Base-by-base conservation (phyloP, 768 basidiomycete species). In the Naganishia onofrii region DNA sequence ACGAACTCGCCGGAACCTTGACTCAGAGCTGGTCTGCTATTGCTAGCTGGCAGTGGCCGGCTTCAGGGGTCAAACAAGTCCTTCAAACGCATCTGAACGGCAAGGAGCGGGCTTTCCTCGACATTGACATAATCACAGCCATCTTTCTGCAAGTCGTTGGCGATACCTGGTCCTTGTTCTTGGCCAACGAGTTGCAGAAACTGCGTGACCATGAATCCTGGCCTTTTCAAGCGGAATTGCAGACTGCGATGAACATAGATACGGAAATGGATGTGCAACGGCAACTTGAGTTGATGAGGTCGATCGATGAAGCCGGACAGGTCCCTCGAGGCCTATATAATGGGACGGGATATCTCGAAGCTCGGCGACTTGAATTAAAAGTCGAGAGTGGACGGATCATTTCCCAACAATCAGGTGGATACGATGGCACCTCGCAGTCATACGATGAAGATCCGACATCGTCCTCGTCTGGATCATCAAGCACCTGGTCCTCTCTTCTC, bases 51-150 rank as follows among this genome's bases (percentile, higher is more conserved):
- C 51, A 67, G 2, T 67, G 66, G 66, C 66, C 66, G 4, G 23
- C 36, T 26, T 31, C 51, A n/a, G 66, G 66, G 5, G 36, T 67
- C 32, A 32, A 36, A 52, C 23, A 42, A n/a, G 29, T 28, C 10
- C 51, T 54, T 13, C 66, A 67, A 38, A 67, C 32, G 34, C 66
- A 67, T 38, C 28, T 67, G 21, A 67, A 67, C 13, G 66, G 66
- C 52, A 67, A 67, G 53, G 42, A 67, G n/a, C 52, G 66, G 8
- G 23, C 51, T 21, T 42, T 42, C n/a, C 38, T 67, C 21, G 42
- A 36, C 34, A 52, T 67, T 31, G 53, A 67, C 38, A 54, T 67
- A n/a, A 36, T 53, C 19, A 29, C 53, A 13, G 29, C 66, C 34
- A 55, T 67, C 51, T 67, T 67, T 29, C 53, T 67, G 3, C 51